Percentiles rank a stretch among this genome's conserved stretches.
Evolutionary conservation across 176 grass and related monocot genomes (phyloP).

Genomic region (Eleusine coracana): DNA sequence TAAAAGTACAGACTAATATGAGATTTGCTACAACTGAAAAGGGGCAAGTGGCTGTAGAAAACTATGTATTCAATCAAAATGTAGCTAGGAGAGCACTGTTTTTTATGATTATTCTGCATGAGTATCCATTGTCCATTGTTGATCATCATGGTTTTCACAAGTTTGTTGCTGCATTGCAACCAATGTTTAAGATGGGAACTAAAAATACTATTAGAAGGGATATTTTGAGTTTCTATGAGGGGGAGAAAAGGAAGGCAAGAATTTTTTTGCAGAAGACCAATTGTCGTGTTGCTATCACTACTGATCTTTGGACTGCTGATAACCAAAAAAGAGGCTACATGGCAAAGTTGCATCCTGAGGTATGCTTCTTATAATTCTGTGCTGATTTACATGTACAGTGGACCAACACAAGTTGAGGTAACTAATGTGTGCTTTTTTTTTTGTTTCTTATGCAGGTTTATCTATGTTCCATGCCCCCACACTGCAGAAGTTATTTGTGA

Average conservation of each 20-base stretch:
- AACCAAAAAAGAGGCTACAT: not conserved
- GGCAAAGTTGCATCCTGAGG: not conserved
- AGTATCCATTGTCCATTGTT: not conserved
- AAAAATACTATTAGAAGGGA: not conserved
- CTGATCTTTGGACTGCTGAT: not conserved
- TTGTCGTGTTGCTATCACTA: not conserved
- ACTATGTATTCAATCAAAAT: not conserved
- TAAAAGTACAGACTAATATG: not conserved
- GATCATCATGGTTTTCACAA: not conserved
- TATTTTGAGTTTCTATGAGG: not conserved
- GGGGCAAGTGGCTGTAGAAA: not conserved
- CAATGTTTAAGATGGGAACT: not conserved
- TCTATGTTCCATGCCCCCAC: too few species aligned
- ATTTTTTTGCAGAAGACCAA: not conserved
- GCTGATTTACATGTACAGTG: too few species aligned
- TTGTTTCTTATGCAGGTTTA: too few species aligned
- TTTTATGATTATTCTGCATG: not conserved
- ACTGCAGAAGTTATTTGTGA: too few species aligned
- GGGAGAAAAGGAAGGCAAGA: not conserved
- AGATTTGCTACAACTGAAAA: not conserved
- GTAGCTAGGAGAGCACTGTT: not conserved
- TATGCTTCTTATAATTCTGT: not conserved
- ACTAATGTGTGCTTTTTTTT: too few species aligned
- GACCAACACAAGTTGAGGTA: too few species aligned
- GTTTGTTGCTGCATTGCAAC: not conserved